A percentile compares a stretch with the other conserved stretches of the same genome.
Evolutionary conservation across 805 yeast genomes (phyloP).

Genomic region (Yarrowia bubula): DNA sequence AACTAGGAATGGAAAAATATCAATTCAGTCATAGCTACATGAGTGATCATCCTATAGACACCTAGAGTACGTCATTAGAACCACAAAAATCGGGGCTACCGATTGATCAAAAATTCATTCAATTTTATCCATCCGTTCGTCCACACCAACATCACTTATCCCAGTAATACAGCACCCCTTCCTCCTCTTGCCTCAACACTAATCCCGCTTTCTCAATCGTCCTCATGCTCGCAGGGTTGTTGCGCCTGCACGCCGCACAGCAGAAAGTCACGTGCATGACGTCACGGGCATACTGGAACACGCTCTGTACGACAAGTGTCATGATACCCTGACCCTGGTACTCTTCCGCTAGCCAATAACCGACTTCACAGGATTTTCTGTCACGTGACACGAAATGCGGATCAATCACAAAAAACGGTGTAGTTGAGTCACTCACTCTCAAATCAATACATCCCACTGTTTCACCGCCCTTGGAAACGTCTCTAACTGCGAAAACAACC

Average conservation of each 20-base stretch:
- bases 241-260: conserved; percentile 2
- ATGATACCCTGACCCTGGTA: conserved; percentile 1
- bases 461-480: neutral
- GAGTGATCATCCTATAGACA: too few species aligned
- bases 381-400: neutral
- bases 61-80: too few species aligned
- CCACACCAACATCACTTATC: neutral
- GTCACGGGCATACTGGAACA: conserved; percentile 2
- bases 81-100: too few species aligned
- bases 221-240: neutral
- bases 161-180: neutral
- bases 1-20: neutral
- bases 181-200: neutral
- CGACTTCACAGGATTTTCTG: conserved; percentile 2
- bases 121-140: too few species aligned
- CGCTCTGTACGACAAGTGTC: neutral
- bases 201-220: conserved; percentile 5
- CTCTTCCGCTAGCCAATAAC: conserved; percentile 7
- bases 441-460: conserved; percentile 2
- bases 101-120: too few species aligned
- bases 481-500: conserved; percentile 5
- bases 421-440: neutral
- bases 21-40: neutral
- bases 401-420: neutral
- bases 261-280: neutral